These are phyloP conservation scores for Penicillium subrubescens DNA, from an alignment of 495 filamentous ascomycete species.

Conservation along the genomic window DNA sequence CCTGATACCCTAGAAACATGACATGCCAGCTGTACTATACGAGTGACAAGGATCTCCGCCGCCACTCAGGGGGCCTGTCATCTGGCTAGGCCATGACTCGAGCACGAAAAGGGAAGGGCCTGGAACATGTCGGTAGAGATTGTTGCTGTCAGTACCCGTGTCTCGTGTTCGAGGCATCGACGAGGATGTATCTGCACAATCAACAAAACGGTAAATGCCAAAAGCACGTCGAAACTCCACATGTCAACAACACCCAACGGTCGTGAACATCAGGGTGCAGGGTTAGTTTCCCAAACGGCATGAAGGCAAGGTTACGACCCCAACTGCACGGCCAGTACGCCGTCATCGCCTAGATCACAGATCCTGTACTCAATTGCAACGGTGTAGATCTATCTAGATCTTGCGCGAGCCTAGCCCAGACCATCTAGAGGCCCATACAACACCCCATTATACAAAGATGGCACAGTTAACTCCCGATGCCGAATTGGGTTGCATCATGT, in stretches of 20 bases:
- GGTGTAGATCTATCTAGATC: conserved; percentile 28
- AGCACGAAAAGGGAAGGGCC: background rate
- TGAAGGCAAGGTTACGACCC: conserved; percentile 17
- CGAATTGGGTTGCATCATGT: conserved; percentile 35
- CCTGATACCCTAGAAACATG: background rate
- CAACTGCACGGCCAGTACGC: conserved; percentile 5
- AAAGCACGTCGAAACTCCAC: background rate
- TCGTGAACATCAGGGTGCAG: background rate
- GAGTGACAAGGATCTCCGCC: background rate
- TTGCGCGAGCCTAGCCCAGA: background rate
- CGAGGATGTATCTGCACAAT: background rate
- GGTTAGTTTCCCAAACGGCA: background rate
- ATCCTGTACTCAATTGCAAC: conserved; percentile 23
- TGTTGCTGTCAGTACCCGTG: background rate
- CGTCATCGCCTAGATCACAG: conserved; percentile 13
- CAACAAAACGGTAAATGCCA: background rate
- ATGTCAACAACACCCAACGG: conserved; percentile 2
- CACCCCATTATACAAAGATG: background rate
- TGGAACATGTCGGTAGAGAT: background rate
- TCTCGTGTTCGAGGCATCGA: background rate
- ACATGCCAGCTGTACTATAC: background rate
- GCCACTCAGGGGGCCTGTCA: conserved; percentile 7
- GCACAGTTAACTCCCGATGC: conserved; percentile 17
- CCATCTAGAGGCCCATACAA: background rate
- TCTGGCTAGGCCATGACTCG: background rate